Base-by-base conservation (phyloP, 164 flowering plant species). In the Platanus orientalis region DNA sequence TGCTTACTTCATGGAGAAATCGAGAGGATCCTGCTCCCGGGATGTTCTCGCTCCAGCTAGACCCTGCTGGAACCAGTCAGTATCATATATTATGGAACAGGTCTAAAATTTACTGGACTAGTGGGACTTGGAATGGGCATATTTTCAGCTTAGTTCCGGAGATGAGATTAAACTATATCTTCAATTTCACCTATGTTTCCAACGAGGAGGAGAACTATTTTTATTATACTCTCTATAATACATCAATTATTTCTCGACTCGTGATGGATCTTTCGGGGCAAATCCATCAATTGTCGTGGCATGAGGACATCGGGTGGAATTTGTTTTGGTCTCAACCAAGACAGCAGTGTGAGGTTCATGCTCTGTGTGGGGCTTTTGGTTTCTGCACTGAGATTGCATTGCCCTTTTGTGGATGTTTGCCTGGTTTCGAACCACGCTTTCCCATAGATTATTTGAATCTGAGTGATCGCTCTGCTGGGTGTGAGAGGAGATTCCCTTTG, bases 331-430 rank as follows among this genome's bases (percentile, higher is more conserved):
- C 69, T 23, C 61, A 40, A 54, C 79, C 79, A 3, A 63, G 61
- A 40, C 64, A 69, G 21, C 73, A 47, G 48, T 69, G 75, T 47
- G 62, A 64, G 3, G 73, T 69, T 34, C 58, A 61, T 36, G 62
- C 60, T 52, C 26, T 25, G 27, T 75, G 79, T 30, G 79, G 79
- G 21, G 30, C 61, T 3, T 75, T 68, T 49, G 65, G 65, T n/a
- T 27, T 3, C 40, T 75, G 79, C 66, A 61, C 53, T 50, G 23
- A 64, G 62, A 27, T 52, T 21, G 44, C 58, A 0, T 11, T 32
- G 60, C 57, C 64, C 2, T 65, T 29, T 16, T 75, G 75, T 58
- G 29, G 6, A 12, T 75, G 75, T 56, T 65, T 71, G 65, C 34
- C 30, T 2, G 79, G 79, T 13, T 75, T 57, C 47, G 23, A 39